Evolutionary conservation across 768 basidiomycete species (phyloP), one percentile per base, ranked within the genome.

Genomic region (Daedaleopsis nitida): DNA sequence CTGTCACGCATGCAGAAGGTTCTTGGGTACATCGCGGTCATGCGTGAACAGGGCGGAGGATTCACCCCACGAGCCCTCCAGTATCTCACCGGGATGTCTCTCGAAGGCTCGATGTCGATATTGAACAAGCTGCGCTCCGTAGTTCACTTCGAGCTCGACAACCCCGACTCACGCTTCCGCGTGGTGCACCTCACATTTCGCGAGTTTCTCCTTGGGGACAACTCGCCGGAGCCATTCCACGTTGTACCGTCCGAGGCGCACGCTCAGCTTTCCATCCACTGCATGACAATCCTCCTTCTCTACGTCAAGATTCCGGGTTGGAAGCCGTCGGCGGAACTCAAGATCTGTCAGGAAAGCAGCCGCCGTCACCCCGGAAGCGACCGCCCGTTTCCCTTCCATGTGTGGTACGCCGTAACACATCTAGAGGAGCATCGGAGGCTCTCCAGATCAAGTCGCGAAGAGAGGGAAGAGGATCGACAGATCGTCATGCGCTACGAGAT

Each of bases 121-220:
- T 23, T 57, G 21, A 57, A 49, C 21, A 35, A 48, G 12, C 48
- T 57, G 17, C 35, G 34, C 45, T 48, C 56, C 14, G 56, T 57
- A 1, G 38, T 57, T n/a, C 10, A 49, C 34, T 48, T 37, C 34
- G 56, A 50, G 24, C 19, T 21, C 45, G n/a, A 50, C 27, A 23
- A 48, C 8, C n/a, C 14, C 21, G 27, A 45, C 23, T 42, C 39
- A 1, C 23, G 12, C 21, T 34, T 57, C 14, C 47, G 47, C 5
- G 21, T 47, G 16, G 35, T 57, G 12, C 56, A 57, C 19, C 21
- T 44, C 24, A 50, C 44, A 12, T 57, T 57, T 47, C 56, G 44
- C 14, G 44, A 57, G 21, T 57, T 57, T 47, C 27, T 57, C 39
- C 13, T 42, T 11, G 39, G 39, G 39, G 10, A 42, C 3, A 42